Conservation (phyloP, 2,329 filamentous ascomycete genomes). For the Paracoccidioides lutzii region DNA sequence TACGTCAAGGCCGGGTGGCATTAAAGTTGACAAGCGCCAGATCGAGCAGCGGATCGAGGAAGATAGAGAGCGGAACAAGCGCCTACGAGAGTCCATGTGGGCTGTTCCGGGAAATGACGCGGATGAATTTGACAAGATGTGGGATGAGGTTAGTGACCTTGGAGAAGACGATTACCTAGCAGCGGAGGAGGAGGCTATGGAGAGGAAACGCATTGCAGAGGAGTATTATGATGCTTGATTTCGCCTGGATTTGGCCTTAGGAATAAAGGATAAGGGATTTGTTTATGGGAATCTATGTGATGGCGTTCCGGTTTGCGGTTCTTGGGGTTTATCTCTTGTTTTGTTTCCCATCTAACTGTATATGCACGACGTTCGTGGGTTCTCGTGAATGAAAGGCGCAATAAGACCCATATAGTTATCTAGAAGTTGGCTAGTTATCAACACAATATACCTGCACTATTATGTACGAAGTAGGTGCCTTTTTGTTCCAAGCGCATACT, state of each 20-base stretch:
- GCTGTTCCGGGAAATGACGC: constrained; percentile 55
- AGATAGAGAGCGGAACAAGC: constrained; percentile 87
- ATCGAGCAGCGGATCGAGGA: constrained; percentile 96
- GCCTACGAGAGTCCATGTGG: constrained; percentile 86
- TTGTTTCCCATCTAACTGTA: neutral
- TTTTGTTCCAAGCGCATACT: neutral
- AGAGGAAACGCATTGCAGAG: constrained; percentile 38
- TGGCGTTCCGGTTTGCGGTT: neutral
- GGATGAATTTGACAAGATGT: constrained; percentile 66
- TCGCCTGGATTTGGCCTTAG: neutral
- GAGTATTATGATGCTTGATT: constrained; percentile 3
- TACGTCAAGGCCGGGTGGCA: constrained; percentile 23
- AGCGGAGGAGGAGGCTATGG: constrained; percentile 58
- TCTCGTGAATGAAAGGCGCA: no score
- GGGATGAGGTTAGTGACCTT: constrained; percentile 76
- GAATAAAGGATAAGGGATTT: neutral
- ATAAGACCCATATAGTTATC: neutral
- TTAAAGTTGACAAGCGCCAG: constrained; percentile 65
- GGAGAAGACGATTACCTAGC: constrained; percentile 74
- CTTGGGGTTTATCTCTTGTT: neutral
- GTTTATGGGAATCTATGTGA: neutral
- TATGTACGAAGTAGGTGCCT: neutral
- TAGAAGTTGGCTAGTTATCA: neutral
- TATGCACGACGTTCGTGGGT: no score
- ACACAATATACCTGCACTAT: neutral